Base-by-base conservation (phyloP, 495 filamentous ascomycete genomes). In the Pyrenopolyporus hunteri region DNA sequence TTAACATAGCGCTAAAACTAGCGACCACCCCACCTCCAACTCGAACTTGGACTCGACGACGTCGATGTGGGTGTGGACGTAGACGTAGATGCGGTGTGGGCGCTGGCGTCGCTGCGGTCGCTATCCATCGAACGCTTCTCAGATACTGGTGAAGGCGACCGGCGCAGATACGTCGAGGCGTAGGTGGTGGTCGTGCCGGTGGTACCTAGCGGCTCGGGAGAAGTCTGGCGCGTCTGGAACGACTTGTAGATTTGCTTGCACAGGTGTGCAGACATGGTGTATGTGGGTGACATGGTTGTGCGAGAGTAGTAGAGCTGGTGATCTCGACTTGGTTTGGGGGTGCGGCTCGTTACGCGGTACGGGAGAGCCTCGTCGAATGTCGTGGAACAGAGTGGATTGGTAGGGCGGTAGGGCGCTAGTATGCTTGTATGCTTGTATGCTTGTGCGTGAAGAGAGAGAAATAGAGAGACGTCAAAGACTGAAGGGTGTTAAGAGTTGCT, bases 231-330 rank as follows among this genome's bases (percentile, higher is more conserved):
- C 28, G 72, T 70, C 46, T 77, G 76, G 74, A 76, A 80, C 4
- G 79, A 80, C 28, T 73, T 69, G 71, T 73, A 75, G 66, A 81
- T 80, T 57, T 80, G 68, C 67, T 76, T 79, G 76, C 78, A 80
- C 66, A 81, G 64, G 52, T 81, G 79, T 67, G 78, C 78, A 5
- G 78, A 77, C 77, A 81, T 80, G 45, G 79, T 81, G 69, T 81
- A 77, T 10, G 79, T 80, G 46, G 79, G 79, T 50, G 78, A 76
- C 79, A 81, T 81, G 42, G 43, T 72, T 61, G 26, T 5, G 45
- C 56, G 19, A 25, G 44, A 36, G 11, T 31, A 19, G 37, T 51
- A n/a, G 23, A 13, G 47, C 56, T 32, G 43, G 62, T 39, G 45
- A 45, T 45, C 50, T 59, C 25, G 44, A 55, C 8, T 31, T n/a